Conservation (phyloP, 2,329 filamentous ascomycete genomes). For the Trichoderma sp. region DNA sequence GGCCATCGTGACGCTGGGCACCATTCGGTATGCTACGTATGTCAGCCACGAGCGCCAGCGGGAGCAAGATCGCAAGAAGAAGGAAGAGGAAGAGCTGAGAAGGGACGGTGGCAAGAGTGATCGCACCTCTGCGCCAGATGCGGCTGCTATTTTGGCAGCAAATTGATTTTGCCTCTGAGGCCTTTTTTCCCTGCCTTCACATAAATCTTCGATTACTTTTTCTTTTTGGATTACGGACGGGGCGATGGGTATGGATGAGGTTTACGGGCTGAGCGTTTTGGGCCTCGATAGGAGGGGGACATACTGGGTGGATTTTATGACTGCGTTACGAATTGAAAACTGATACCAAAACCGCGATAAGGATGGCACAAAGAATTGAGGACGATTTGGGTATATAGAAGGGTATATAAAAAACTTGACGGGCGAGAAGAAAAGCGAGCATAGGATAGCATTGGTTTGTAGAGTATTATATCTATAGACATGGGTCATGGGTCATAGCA, state of each 20-base stretch:
- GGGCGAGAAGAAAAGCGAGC: not conserved
- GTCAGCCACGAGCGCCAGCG: constrained; percentile 54
- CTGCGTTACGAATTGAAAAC: constrained; percentile 17
- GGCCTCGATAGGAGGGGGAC: not conserved
- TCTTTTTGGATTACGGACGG: not conserved
- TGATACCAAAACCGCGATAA: constrained; percentile 19
- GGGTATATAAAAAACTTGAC: not conserved
- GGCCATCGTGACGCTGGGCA: constrained; percentile 63
- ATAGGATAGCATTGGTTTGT: constrained; percentile 4
- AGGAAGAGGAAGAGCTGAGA: constrained; percentile 49
- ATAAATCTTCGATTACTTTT: not conserved
- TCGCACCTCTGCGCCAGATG: constrained; percentile 53
- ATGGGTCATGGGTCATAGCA: not conserved
- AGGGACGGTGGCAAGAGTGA: constrained; percentile 52
- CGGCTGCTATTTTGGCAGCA: constrained; percentile 61
- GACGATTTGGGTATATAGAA: not conserved
- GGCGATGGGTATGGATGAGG: not conserved
- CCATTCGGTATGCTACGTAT: constrained; percentile 64
- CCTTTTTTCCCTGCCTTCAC: constrained; percentile 12
- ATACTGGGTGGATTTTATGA: constrained; percentile 7
- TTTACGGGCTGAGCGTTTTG: not conserved
- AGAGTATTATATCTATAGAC: not conserved
- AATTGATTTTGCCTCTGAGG: constrained; percentile 46
- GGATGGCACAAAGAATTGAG: not conserved
- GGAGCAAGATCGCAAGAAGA: constrained; percentile 50